Conservation (phyloP, 768 basidiomycete genomes). For the Mycena metata region DNA sequence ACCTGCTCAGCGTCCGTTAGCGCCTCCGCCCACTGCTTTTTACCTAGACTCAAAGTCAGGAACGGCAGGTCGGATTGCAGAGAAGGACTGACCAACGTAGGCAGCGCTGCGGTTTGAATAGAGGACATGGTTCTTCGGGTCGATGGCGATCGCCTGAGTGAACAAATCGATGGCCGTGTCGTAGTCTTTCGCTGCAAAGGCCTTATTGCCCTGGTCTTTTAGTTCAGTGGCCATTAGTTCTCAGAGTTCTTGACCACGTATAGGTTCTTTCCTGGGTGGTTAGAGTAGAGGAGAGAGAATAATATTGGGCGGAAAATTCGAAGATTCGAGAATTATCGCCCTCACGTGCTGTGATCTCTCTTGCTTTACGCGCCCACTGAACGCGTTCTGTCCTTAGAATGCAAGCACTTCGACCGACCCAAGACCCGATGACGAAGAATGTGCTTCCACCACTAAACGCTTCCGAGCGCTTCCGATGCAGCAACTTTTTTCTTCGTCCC, state of each 20-base stretch:
- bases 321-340: neutral
- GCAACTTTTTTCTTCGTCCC: slow-evolving; percentile 1
- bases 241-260: neutral
- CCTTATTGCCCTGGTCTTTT: slow-evolving; percentile 96
- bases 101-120: slow-evolving; percentile 96
- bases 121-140: slow-evolving; percentile 88
- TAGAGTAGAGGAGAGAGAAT: neutral
- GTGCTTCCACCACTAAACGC: neutral
- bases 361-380: neutral
- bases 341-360: slow-evolving; percentile 13
- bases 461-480: slow-evolving; percentile 11
- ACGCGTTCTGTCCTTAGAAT: slow-evolving; percentile 19
- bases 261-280: no score
- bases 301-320: slow-evolving; percentile 3
- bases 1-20: slow-evolving; percentile 94
- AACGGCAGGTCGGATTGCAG: neutral
- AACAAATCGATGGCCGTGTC: slow-evolving; percentile 89
- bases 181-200: slow-evolving; percentile 94
- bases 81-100: slow-evolving; percentile 56
- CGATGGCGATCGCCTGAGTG: slow-evolving; percentile 85
- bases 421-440: slow-evolving; percentile 5
- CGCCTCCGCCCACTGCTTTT: slow-evolving; percentile 81
- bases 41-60: slow-evolving; percentile 57
- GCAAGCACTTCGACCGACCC: neutral
- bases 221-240: slow-evolving; percentile 62